Evolutionary conservation across 805 yeast species (phyloP).

Genomic region (Lipomyces chichibuensis): DNA sequence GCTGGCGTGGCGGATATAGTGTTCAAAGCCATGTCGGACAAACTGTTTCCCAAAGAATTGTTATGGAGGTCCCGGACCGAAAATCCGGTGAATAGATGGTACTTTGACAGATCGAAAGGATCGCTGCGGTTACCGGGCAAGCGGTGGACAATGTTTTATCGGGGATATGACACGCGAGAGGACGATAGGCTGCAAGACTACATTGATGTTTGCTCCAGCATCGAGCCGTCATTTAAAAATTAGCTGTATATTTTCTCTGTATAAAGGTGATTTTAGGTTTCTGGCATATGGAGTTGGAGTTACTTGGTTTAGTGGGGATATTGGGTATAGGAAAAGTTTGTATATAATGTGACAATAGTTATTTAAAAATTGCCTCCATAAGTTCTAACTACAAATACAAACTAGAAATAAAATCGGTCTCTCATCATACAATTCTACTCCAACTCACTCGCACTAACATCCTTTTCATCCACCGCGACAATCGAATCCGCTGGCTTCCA

Average conservation of each 20-base stretch:
- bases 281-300: background rate
- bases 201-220: constrained; percentile 56
- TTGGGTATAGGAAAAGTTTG: background rate
- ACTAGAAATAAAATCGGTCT: background rate
- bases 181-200: constrained; percentile 52
- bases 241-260: background rate
- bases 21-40: constrained; percentile 72
- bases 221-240: constrained; percentile 56
- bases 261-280: background rate
- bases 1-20: constrained; percentile 93
- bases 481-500: constrained; percentile 67
- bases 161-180: constrained; percentile 25
- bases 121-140: constrained; percentile 18
- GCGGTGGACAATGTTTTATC: constrained; percentile 29
- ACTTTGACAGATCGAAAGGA: constrained; percentile 75
- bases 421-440: constrained; percentile 24
- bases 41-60: constrained; percentile 68
- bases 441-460: constrained; percentile 39
- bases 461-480: constrained; percentile 49
- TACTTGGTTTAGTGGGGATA: background rate
- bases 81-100: constrained; percentile 97
- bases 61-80: constrained; percentile 86
- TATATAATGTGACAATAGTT: background rate
- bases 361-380: background rate
- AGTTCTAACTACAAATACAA: background rate